Evolutionary conservation across 2,329 filamentous ascomycete genomes (phyloP), one percentile per base, ranked within the genome.

Genomic region (Tympanopsis confertula): DNA sequence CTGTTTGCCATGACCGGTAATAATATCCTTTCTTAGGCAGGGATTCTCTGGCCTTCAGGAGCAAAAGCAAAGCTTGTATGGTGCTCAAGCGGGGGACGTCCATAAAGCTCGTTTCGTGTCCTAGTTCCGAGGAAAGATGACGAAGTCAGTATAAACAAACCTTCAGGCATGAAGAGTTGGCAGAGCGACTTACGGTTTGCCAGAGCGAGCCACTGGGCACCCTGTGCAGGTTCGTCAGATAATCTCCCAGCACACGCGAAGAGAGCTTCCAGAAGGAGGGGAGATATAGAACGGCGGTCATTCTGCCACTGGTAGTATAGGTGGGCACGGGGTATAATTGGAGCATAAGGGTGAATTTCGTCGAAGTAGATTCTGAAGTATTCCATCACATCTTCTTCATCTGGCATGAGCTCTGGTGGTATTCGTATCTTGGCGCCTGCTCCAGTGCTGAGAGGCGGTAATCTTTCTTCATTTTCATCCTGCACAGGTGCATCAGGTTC

Each of bases 1-100:
- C 78, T 4, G 84, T 86, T 77, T 95, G 94, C 89, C 91, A 96
- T 0, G 91, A 96, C 26, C 89, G 80, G 59, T 91, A 96, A 57
- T 91, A 96, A 54, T 96, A 96, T 1, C 91, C 91, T 42, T 86
- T 78, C 53, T 94, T 94, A 0, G 89, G 88, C 5, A 83, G 78
- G n/a, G 85, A 83, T 57, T 96, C 89, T 44, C 87, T 75, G 1
- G 89, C 91, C 57, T 96, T 96, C 32, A 95, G 63, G 14, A 95
- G 69, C 33, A 96, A 79, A 33, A 95, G 63, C 43, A 94, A 66
- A 3, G 87, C 89, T 59, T 96, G 89, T 7, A 96, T 78, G 0
- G 91, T 96, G 58, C 86, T 95, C 35, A 96, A 54, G 36, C 89
- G 74, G 2, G 89, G 87, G 18, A 89, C 78, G 50, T 95, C 89